Conservation (phyloP, 2,329 filamentous ascomycete genomes). For the Alternaria sp. region DNA sequence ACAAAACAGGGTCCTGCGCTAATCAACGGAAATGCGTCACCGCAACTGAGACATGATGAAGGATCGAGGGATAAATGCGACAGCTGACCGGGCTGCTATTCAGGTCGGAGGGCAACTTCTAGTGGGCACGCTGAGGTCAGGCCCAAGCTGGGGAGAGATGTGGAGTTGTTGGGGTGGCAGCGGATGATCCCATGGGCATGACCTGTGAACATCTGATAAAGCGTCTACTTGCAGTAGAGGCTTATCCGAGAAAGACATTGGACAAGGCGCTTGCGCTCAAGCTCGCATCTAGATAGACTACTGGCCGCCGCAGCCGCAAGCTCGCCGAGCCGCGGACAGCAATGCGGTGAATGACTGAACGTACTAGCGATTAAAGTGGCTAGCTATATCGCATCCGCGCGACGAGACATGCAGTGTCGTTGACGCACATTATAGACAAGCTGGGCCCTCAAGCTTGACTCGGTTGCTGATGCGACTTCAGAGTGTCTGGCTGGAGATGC, state of each 20-base stretch:
- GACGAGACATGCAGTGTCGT: not conserved
- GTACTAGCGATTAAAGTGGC: not conserved
- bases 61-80: slow-evolving; percentile 5
- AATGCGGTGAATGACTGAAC: not conserved
- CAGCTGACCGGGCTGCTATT: not conserved
- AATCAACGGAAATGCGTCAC: slow-evolving; percentile 38
- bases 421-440: not conserved
- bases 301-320: slow-evolving; percentile 8
- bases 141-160: slow-evolving; percentile 8
- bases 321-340: not conserved
- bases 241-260: not conserved
- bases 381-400: not conserved
- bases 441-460: not conserved
- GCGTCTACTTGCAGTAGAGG: slow-evolving; percentile 11
- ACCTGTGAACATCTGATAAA: slow-evolving; percentile 21
- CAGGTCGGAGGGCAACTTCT: not conserved
- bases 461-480: not conserved
- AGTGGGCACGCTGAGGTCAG: not conserved
- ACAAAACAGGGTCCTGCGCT: slow-evolving; percentile 18
- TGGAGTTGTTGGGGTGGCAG: slow-evolving; percentile 16
- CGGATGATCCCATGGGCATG: slow-evolving; percentile 20
- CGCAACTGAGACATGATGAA: slow-evolving; percentile 18
- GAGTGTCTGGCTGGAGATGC: not conserved
- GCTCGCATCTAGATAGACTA: slow-evolving; percentile 1
- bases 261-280: not conserved